Base-by-base conservation (phyloP, 495 filamentous ascomycete species). In the Aspergillus indologenus region DNA sequence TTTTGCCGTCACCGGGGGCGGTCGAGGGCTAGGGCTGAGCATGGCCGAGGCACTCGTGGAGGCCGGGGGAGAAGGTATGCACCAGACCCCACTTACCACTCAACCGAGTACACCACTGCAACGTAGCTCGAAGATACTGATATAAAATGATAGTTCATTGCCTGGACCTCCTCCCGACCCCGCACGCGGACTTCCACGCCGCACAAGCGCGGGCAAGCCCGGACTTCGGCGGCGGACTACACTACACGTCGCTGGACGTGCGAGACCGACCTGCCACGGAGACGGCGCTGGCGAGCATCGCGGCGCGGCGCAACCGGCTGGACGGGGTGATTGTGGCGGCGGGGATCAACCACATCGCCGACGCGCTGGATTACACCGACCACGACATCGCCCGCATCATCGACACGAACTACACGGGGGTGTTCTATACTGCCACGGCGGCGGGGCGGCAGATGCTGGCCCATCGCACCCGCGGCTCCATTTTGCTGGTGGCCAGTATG, bases 301-400 rank as follows among this genome's bases (percentile, higher is more conserved):
- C 83, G 0, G 68, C 73, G 3, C 70, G 79, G 52, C 65, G 85
- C 57, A 51, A 76, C 40, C 80, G 85, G 3, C 62, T 94, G 15
- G 89, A 94, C 66, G 91, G 91, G 1, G 70, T 94, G 26, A 84
- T 95, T 59, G 89, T 89, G 18, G 90, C 89, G 12, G 90, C 90
- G 2, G 88, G 87, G 6, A 87, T 90, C 65, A 87, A 91, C 69
- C 87, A 91, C 66, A 84, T 90, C 63, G 85, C 85, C 6, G 67
- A 80, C 5, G 86, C 88, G 0, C 73, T 90, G 55, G 85, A 90
- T 50, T 89, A 91, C 69, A 82, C 81, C 14, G 81, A 81, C 1
- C 79, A 81, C 50, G 85, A 87, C 26, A 65, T 79, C 2, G 82
- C 90, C 59, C 81, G 80, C 47, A 89, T 91, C 73, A 76, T 91